Percentiles rank a stretch among this genome's conserved stretches.
phyloP scores from a whole-genome alignment of 768 basidiomycete species.

The Rhizopogon rudus region DNA sequence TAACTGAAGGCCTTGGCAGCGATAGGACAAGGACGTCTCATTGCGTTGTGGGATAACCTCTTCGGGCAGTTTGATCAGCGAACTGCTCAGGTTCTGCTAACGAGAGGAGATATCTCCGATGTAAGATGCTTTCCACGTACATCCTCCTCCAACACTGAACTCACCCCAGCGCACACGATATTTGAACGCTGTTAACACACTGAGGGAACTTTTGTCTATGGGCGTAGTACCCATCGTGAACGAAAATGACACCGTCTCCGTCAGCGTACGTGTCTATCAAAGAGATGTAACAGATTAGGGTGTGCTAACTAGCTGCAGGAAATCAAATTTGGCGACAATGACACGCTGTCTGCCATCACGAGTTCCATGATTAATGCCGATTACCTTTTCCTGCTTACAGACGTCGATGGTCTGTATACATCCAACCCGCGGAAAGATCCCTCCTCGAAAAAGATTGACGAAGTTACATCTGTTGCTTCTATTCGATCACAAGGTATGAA shows the following conservation, averaged over 20 bases:
- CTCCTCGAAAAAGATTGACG: slow-evolving; percentile 69
- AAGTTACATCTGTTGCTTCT: slow-evolving; percentile 76
- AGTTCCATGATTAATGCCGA: slow-evolving; percentile 98
- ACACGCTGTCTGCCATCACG: slow-evolving; percentile 95
- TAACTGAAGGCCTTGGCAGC: slow-evolving; percentile 81
- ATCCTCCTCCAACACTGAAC: slow-evolving; percentile 1
- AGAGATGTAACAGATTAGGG: not conserved
- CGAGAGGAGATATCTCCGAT: slow-evolving; percentile 95
- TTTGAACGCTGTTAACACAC: slow-evolving; percentile 93
- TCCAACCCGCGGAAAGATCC: slow-evolving; percentile 93
- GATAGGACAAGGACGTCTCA: slow-evolving; percentile 93
- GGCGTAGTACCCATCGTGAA: slow-evolving; percentile 98
- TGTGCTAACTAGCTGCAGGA: slow-evolving; percentile 48
- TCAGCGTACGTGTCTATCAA: slow-evolving; percentile 63
- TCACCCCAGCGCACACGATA: slow-evolving; percentile 79
- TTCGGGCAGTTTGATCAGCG: slow-evolving; percentile 93
- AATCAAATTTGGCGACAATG: slow-evolving; percentile 99
- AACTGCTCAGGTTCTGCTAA: slow-evolving; percentile 91
- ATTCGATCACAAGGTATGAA: slow-evolving; percentile 74
- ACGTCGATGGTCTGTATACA: slow-evolving; percentile 94
- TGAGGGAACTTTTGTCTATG: slow-evolving; percentile 87
- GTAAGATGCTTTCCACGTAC: slow-evolving; percentile 38
- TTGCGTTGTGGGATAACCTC: slow-evolving; percentile 95
- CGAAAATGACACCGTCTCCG: slow-evolving; percentile 98
- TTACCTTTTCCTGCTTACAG: slow-evolving; percentile 93